Conservation (phyloP, 768 basidiomycete genomes). For the Paxillus rubicundulus region DNA sequence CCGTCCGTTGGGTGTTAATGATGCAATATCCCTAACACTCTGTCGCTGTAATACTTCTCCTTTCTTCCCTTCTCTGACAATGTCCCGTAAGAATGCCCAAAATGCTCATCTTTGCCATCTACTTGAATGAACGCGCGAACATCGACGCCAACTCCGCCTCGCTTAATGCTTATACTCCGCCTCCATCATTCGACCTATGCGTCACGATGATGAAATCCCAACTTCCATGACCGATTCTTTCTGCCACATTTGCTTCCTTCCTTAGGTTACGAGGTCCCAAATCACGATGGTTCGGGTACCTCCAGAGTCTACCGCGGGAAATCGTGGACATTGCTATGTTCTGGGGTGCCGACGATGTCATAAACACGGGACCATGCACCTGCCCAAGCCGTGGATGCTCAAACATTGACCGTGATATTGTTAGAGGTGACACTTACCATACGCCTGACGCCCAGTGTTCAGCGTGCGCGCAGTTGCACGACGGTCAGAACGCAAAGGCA, state of each 20-base stretch:
- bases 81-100: constrained; percentile 8
- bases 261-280: constrained; percentile 44
- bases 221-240: constrained; percentile 5
- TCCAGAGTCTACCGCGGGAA: constrained; percentile 57
- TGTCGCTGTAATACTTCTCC: constrained; percentile 5
- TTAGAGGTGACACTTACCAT: constrained; percentile 1
- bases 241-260: constrained; percentile 10
- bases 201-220: constrained; percentile 7
- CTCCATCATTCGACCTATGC: constrained; percentile 5
- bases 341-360: constrained; percentile 43
- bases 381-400: constrained; percentile 15
- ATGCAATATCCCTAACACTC: constrained; percentile 4
- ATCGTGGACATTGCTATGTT: constrained; percentile 59
- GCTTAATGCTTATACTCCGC: constrained; percentile 12
- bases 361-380: constrained; percentile 14
- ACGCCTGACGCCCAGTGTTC: constrained; percentile 9
- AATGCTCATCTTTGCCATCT: constrained; percentile 14
- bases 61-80: not conserved
- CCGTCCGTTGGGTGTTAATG: constrained; percentile 10
- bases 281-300: constrained; percentile 65
- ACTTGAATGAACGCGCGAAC: constrained; percentile 22
- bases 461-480: constrained; percentile 21
- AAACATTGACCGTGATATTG: constrained; percentile 1
- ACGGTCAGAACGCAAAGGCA: constrained; percentile 28
- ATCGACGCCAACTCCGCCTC: constrained; percentile 15